Evolutionary conservation across 805 yeast genomes (phyloP).

Genomic region (Jamesozyma jinghongensis): DNA sequence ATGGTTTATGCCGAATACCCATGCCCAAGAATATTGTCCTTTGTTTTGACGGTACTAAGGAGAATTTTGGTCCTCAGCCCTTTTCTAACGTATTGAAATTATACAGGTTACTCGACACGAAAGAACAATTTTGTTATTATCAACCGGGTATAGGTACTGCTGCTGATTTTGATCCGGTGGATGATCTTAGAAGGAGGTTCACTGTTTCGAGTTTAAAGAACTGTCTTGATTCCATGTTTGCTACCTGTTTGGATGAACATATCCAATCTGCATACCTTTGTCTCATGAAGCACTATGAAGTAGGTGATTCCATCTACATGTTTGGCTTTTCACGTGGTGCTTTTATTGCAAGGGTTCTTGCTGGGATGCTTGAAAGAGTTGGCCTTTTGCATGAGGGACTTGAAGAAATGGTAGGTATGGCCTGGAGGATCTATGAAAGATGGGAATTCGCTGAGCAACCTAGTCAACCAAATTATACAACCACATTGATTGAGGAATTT

Average conservation of each 20-base stretch:
- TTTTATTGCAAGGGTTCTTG: constrained; percentile 52
- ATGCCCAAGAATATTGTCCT: constrained; percentile 38
- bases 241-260: constrained; percentile 46
- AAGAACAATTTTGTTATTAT: constrained; percentile 48
- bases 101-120: constrained; percentile 43
- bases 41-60: constrained; percentile 58
- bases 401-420: constrained; percentile 47
- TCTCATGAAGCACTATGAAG: constrained; percentile 39
- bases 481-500: constrained; percentile 44
- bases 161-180: constrained; percentile 33
- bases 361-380: constrained; percentile 58
- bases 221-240: constrained; percentile 39
- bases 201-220: constrained; percentile 16
- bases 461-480: constrained; percentile 34
- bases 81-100: constrained; percentile 47
- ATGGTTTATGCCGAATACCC: background rate
- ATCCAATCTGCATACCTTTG: constrained; percentile 49
- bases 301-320: constrained; percentile 44
- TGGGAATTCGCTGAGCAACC: constrained; percentile 59
- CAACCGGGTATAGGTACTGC: constrained; percentile 61
- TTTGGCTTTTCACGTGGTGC: constrained; percentile 63
- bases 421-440: constrained; percentile 52
- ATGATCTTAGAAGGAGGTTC: constrained; percentile 13
- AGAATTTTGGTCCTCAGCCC: constrained; percentile 47
- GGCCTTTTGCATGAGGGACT: constrained; percentile 49